These are phyloP conservation scores for Postia placenta DNA, from an alignment of 768 basidiomycete species.

Conservation along the genomic window DNA sequence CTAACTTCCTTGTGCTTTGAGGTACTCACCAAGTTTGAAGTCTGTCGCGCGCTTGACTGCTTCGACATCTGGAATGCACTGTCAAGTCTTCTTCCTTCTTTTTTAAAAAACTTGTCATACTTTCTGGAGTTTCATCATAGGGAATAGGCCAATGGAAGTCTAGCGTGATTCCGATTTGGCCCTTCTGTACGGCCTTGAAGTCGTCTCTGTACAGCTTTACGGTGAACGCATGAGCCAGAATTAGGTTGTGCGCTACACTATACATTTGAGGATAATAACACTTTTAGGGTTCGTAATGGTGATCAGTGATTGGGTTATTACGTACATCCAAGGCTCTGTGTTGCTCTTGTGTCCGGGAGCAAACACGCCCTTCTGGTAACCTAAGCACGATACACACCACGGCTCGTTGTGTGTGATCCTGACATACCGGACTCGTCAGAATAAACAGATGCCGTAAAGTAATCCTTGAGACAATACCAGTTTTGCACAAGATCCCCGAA, in stretches of 20 bases:
- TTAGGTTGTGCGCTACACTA: slow-evolving; percentile 62
- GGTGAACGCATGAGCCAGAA: slow-evolving; percentile 64
- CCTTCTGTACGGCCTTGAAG: slow-evolving; percentile 57
- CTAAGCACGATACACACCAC: slow-evolving; percentile 34
- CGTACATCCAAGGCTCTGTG: slow-evolving; percentile 68
- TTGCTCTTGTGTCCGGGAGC: slow-evolving; percentile 53
- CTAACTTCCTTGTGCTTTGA: too few relatives aligned
- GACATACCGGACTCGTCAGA: background rate
- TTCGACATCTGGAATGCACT: slow-evolving; percentile 26
- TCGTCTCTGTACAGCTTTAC: slow-evolving; percentile 64
- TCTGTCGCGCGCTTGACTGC: slow-evolving; percentile 38
- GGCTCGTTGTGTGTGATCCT: slow-evolving; percentile 47
- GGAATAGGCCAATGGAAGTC: slow-evolving; percentile 77
- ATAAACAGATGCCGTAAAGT: background rate
- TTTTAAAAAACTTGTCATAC: slow-evolving; percentile 44
- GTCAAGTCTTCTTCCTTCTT: too few relatives aligned
- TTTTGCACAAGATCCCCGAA: slow-evolving; percentile 46
- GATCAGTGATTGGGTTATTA: too few relatives aligned
- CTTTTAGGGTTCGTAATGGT: background rate
- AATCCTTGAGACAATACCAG: slow-evolving; percentile 35
- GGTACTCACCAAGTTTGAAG: slow-evolving; percentile 33
- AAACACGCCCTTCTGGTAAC: slow-evolving; percentile 36
- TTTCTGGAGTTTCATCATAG: slow-evolving; percentile 60
- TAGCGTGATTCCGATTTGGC: slow-evolving; percentile 69
- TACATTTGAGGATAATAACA: background rate